Base-by-base conservation (phyloP, 2,329 filamentous ascomycete genomes). In the Teratosphaeria gauchensis region DNA sequence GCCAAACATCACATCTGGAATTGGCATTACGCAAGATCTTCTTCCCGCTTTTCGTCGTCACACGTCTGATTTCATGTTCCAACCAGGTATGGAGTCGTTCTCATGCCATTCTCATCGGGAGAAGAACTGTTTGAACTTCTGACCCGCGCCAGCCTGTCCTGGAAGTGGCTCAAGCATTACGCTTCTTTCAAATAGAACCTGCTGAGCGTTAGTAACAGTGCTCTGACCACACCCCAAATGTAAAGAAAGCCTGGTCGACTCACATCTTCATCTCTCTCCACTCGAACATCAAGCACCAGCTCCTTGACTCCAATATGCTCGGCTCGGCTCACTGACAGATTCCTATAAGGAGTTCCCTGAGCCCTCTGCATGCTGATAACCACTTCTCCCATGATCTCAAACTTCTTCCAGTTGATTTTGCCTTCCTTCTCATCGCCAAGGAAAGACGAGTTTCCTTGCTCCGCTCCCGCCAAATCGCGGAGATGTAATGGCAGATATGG, bases 381-480 rank as follows among this genome's bases (percentile, higher is more conserved):
- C 4, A 96, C 89, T 66, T 97, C 92, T 6, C 92, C 92, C 74
- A 97, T 85, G 33, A 99, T 87, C 73, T 97, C 92, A 68, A 97
- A 99, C 72, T 99, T 99, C 74, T 88, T 91, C 94, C 94, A 99
- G 72, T 97, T 97, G 71, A 99, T 89, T 56, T 89, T 81, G 9
- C 66, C 68, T 21, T 68, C 63, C 24, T 59, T 61, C 56, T 70
- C 72, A 35, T 70, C 80, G 7, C 88, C 90, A 1, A 97, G 78
- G 71, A 96, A 92, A 0, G 94, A 97, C 68, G 84, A 84, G 73
- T 94, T 96, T 35, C 92, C 94, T 74, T 96, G 89, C 69, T 95
- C 90, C 0, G 94, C 92, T 12, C 89, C 90, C 1, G 96, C 90
- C 28, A 99, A 80, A 74, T 99, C 94, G 63, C 92, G 84, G 51